Conservation (phyloP, 257 asterid species). For the Solanum commersonii region DNA sequence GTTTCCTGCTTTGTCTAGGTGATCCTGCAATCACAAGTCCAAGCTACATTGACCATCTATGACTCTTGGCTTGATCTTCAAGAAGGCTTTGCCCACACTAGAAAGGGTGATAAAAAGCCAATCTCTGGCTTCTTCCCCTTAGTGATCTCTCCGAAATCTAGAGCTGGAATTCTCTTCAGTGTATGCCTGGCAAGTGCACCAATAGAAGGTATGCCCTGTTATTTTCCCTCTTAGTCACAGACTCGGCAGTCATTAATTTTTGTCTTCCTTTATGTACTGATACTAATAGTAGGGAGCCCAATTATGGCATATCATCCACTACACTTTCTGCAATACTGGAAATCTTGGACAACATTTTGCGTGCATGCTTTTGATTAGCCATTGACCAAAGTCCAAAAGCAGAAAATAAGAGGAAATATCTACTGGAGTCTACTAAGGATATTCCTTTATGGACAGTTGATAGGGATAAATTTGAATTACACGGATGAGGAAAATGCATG, state of each 20-base stretch:
- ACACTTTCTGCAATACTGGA: not conserved
- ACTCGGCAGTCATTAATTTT: not conserved
- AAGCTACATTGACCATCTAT: constrained; percentile 67
- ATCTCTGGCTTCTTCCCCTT: constrained; percentile 73
- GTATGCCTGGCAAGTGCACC: constrained; percentile 43
- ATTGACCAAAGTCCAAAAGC: not conserved
- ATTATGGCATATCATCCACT: not conserved
- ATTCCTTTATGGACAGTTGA: not conserved
- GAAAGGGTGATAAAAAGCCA: constrained; percentile 64
- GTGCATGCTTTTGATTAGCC: not conserved
- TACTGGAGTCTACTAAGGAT: not conserved
- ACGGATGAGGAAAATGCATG: not conserved
- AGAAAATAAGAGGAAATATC: not conserved
- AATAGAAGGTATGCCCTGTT: constrained; percentile 30
- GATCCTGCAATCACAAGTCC: constrained; percentile 88
- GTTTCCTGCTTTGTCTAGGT: constrained; percentile 32
- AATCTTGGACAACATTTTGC: not conserved
- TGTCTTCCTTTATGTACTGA: not conserved
- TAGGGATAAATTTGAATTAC: not conserved
- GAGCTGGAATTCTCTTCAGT: constrained; percentile 77
- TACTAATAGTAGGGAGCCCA: not conserved
- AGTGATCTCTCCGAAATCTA: constrained; percentile 67
- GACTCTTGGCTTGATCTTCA: constrained; percentile 97
- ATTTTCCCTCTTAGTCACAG: not conserved
- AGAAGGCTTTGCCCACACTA: constrained; percentile 79